phyloP scores from a whole-genome alignment of 2,329 filamentous ascomycete genomes.

The Metarhizium robertsii region DNA sequence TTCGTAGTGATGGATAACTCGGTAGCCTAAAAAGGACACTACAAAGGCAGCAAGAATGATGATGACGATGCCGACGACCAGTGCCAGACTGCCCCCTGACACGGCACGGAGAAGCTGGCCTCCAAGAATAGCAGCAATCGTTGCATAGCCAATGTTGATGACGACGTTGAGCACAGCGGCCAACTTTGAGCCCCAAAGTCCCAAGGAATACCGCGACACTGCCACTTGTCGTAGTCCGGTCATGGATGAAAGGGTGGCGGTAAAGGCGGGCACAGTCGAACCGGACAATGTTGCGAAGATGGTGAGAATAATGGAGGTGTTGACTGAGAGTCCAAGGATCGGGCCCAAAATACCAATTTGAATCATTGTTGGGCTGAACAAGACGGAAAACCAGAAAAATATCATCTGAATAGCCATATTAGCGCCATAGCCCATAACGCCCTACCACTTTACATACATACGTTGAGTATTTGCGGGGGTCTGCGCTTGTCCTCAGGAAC shows the following conservation, averaged over 20 bases:
- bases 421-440: not conserved
- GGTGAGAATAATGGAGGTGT: slow-evolving; percentile 7
- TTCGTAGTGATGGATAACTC: slow-evolving; percentile 13
- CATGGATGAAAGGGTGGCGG: slow-evolving; percentile 4
- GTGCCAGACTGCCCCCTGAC: slow-evolving; percentile 11
- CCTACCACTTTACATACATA: not conserved
- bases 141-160: slow-evolving; percentile 12
- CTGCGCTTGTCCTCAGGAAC: slow-evolving; percentile 3
- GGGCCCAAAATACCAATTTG: slow-evolving; percentile 9
- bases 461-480: slow-evolving; percentile 3
- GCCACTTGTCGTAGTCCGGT: slow-evolving; percentile 11
- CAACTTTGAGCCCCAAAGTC: slow-evolving; percentile 13
- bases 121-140: slow-evolving; percentile 12
- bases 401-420: slow-evolving; percentile 3
- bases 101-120: slow-evolving; percentile 13
- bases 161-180: slow-evolving; percentile 13
- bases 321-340: slow-evolving; percentile 7
- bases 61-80: slow-evolving; percentile 13
- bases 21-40: slow-evolving; percentile 13
- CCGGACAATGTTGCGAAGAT: slow-evolving; percentile 3
- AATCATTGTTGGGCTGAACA: slow-evolving; percentile 7
- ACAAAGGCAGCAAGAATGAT: slow-evolving; percentile 12
- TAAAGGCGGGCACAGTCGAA: slow-evolving; percentile 7
- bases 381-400: slow-evolving; percentile 9
- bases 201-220: slow-evolving; percentile 10